These are phyloP conservation scores for Colletotrichum musicola DNA, from an alignment of 2,329 filamentous ascomycete genomes.

Conservation along the genomic window DNA sequence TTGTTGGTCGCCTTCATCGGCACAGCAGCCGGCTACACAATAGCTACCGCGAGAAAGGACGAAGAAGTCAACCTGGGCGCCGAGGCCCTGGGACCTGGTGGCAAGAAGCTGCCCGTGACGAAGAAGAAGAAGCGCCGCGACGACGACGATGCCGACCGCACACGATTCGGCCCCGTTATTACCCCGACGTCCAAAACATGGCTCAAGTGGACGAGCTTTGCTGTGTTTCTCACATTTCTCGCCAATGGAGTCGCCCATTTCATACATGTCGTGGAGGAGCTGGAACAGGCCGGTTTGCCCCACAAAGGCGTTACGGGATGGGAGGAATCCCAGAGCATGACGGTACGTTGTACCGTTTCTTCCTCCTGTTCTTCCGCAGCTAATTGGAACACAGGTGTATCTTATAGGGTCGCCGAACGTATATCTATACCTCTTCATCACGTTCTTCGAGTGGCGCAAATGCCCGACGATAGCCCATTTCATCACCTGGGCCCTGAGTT, in stretches of 20 bases:
- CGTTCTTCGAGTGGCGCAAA: constrained; percentile 84
- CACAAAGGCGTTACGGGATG: constrained; percentile 6
- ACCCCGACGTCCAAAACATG: constrained; percentile 73
- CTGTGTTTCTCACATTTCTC: constrained; percentile 80
- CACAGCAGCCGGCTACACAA: constrained; percentile 65
- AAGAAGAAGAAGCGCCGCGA: constrained; percentile 65
- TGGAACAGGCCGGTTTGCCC: constrained; percentile 18
- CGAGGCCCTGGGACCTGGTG: constrained; percentile 80
- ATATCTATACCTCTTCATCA: constrained; percentile 87
- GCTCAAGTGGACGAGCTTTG: constrained; percentile 80
- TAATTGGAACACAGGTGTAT: constrained; percentile 74
- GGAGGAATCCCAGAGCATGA: constrained; percentile 37
- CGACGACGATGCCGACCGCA: constrained; percentile 47
- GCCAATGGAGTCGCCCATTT: constrained; percentile 73
- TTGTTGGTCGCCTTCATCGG: constrained; percentile 65
- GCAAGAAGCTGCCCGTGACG: constrained; percentile 83
- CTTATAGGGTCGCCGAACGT: constrained; percentile 87
- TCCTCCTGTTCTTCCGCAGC: constrained; percentile 37
- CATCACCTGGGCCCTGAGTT: constrained; percentile 79
- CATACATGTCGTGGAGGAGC: constrained; percentile 33
- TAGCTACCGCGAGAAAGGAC: constrained; percentile 63
- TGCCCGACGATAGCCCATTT: constrained; percentile 86
- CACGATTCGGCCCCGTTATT: constrained; percentile 53
- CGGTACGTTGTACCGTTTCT: constrained; percentile 9
- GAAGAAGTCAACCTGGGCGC: constrained; percentile 59